Conservation (phyloP, 2,329 filamentous ascomycete species). For the Tolypocladium capitatum region DNA sequence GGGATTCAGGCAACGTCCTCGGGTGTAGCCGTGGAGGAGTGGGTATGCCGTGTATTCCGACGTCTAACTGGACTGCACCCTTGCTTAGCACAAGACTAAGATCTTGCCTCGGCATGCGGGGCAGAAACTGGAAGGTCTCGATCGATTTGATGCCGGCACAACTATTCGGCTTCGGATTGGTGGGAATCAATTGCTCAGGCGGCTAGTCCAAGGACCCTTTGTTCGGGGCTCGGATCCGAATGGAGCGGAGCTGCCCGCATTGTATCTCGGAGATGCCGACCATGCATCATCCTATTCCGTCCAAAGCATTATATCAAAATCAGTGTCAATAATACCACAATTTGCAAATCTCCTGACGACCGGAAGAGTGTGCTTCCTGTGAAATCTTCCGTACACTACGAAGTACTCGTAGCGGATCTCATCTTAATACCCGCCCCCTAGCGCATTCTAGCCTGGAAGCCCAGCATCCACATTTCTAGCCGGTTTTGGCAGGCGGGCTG, state of each 20-base stretch:
- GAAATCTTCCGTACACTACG: too few species aligned
- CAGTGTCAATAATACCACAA: background rate
- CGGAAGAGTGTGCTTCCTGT: too few species aligned
- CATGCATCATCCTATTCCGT: background rate
- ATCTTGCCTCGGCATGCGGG: background rate
- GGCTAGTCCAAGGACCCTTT: too few species aligned
- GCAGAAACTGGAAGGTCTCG: background rate
- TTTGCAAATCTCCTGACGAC: background rate
- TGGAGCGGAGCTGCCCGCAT: background rate
- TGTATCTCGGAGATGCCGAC: background rate
- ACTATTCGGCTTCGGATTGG: too few species aligned
- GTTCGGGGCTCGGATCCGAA: background rate
- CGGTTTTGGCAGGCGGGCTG: background rate
- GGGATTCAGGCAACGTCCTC: background rate
- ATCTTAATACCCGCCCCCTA: too few species aligned
- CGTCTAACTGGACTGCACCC: background rate
- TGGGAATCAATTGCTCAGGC: too few species aligned
- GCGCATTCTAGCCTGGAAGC: too few species aligned
- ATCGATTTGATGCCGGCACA: too few species aligned
- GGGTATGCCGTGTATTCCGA: background rate
- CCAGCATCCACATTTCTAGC: background rate
- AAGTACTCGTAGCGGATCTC: too few species aligned
- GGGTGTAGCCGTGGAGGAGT: background rate
- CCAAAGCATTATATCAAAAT: fast-evolving
- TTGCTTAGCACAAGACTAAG: background rate